Base-by-base conservation (phyloP, 257 asterid genomes). In the Marsdenia floribunda region DNA sequence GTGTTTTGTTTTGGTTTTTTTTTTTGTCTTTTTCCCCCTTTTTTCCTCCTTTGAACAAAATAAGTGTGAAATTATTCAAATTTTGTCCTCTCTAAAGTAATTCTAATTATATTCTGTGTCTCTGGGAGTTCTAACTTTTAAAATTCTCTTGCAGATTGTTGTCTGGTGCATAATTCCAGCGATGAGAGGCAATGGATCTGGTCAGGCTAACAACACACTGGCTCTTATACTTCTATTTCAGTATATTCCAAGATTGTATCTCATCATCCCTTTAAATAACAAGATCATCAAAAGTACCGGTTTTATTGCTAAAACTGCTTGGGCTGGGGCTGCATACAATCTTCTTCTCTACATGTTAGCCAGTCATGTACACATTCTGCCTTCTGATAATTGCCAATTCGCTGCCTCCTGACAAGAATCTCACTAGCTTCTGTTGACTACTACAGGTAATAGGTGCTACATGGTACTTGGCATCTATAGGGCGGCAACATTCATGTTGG, bases 321-420 rank as follows among this genome's bases (percentile, higher is more conserved):
- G 99, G 99, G 97, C 96, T 0, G 99, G 96, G 75, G 97, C 97
- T 42, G 99, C 96, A 0, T 95, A 95, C 81, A 95, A 95, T 84
- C 85, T 95, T 74, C 95, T 95, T 73, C 97, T 94, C 12, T 95
- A 71, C 90, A 83, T 92, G 87, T 83, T 95, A 21, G 97, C 97
- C 29, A 95, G 99, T 74, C 99, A 95, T 68, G 99, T 95, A 83
- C n/a, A 84, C 83, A 22, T 72, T 57, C 54, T 54, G 53, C 22
- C 38, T 35, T 47, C 19, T 50, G n/a, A 65, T 44, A 2, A 29
- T 81, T 71, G 38, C 68, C 66, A 33, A 35, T 35, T 11, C 2
- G 29, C 37, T 19, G 22, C 21, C 37, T 77, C 42, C 46, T 3
- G 21, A 50, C 47, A 29, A 75, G 68, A 50, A 35, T 42, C 55